A percentile compares a stretch with the other conserved stretches of the same genome.
Conservation (phyloP, 2,329 filamentous ascomycete genomes). For the Ambrosiella beaveri region DNA sequence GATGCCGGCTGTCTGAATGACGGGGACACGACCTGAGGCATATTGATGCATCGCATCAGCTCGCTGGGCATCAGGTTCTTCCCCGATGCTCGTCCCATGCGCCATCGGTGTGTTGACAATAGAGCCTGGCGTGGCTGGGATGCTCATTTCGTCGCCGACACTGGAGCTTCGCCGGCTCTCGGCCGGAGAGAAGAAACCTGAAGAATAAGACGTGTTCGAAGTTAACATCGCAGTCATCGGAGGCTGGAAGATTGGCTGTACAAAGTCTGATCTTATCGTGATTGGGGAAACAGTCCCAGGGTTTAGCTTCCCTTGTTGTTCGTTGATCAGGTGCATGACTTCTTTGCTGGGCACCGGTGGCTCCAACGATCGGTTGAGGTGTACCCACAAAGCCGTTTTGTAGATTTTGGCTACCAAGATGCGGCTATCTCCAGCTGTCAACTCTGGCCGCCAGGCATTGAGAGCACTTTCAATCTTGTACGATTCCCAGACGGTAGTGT, state of each 20-base stretch:
- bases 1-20: not conserved
- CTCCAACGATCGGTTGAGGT: slow-evolving; percentile 43
- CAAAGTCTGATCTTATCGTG: too few relatives aligned
- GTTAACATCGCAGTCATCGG: not conserved
- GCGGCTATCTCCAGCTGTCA: slow-evolving; percentile 39
- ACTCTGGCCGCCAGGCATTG: slow-evolving; percentile 52
- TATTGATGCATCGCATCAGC: too few relatives aligned
- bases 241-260: not conserved
- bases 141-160: not conserved
- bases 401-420: slow-evolving; percentile 40
- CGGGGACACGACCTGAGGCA: too few relatives aligned
- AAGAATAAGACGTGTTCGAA: not conserved
- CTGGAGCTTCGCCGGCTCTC: not conserved
- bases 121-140: not conserved
- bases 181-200: not conserved
- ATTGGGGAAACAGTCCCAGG: not conserved
- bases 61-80: not conserved
- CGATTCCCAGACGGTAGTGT: not conserved
- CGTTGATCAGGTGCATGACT: slow-evolving; percentile 2
- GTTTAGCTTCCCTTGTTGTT: not conserved
- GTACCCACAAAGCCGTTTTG: slow-evolving; percentile 50
- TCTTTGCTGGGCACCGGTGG: slow-evolving; percentile 24
- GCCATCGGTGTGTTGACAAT: not conserved
- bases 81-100: not conserved
- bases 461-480: slow-evolving; percentile 51